These are phyloP conservation scores for Mycena epipterygia DNA, from an alignment of 768 basidiomycete species.

Conservation along the genomic window DNA sequence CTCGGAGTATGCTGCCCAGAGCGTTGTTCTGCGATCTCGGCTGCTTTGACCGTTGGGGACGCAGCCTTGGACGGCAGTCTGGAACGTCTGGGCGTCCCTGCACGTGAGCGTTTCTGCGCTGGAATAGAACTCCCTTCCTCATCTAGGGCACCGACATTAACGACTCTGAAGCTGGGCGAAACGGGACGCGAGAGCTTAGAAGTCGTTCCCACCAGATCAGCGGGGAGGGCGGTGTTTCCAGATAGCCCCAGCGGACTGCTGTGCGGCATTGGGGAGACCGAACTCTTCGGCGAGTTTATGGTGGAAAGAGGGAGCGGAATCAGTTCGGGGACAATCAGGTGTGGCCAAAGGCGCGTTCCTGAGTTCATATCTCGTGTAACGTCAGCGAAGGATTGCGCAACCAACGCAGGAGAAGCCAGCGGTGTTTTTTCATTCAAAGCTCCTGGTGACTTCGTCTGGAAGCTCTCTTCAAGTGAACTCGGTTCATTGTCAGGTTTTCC, in stretches of 20 bases:
- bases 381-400: slow-evolving; percentile 5
- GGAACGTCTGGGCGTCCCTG: slow-evolving; percentile 7
- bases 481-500: background rate
- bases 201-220: background rate
- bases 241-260: slow-evolving; percentile 19
- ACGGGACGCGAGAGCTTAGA: background rate
- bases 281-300: slow-evolving; percentile 18
- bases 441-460: background rate
- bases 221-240: slow-evolving; percentile 6
- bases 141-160: background rate
- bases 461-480: background rate
- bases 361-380: background rate
- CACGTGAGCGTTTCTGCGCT: background rate
- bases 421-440: slow-evolving; percentile 21
- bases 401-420: slow-evolving; percentile 11
- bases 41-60: background rate
- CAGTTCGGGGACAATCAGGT: slow-evolving; percentile 19
- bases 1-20: background rate
- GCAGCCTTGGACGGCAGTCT: slow-evolving; percentile 1
- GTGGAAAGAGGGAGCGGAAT: slow-evolving; percentile 31
- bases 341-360: background rate
- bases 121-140: background rate
- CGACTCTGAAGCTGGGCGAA: slow-evolving; percentile 16
- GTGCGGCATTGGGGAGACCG: slow-evolving; percentile 23
- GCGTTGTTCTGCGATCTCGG: background rate